These are phyloP conservation scores for Teunomyces pallodes DNA, from an alignment of 805 yeast genomes.

Conservation along the genomic window DNA sequence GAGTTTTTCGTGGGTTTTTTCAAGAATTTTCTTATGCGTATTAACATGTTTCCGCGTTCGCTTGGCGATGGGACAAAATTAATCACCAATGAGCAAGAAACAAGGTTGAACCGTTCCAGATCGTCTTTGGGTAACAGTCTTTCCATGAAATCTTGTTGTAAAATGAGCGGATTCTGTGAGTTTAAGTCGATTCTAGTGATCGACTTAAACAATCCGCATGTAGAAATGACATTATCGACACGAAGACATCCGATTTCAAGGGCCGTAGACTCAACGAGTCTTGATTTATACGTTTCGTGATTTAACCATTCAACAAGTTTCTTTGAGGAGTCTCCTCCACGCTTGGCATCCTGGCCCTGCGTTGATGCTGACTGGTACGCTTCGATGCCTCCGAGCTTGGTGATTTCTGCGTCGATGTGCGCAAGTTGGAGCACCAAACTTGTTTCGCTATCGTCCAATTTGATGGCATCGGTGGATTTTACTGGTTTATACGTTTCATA, in stretches of 20 bases:
- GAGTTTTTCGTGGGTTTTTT: slow-evolving; percentile 23
- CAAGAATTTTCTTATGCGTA: slow-evolving; percentile 56
- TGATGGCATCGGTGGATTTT: slow-evolving; percentile 10
- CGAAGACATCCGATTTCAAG: slow-evolving; percentile 85
- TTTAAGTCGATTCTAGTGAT: slow-evolving; percentile 74
- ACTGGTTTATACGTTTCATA: slow-evolving; percentile 5
- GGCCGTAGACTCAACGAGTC: slow-evolving; percentile 30
- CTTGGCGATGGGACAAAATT: slow-evolving; percentile 79
- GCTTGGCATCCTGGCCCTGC: slow-evolving; percentile 68
- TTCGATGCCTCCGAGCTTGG: slow-evolving; percentile 69
- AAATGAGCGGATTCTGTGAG: slow-evolving; percentile 70
- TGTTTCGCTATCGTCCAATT: slow-evolving; percentile 14
- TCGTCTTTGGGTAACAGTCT: slow-evolving; percentile 54
- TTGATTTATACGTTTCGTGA: slow-evolving; percentile 16
- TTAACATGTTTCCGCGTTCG: slow-evolving; percentile 76
- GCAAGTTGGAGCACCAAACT: slow-evolving; percentile 38
- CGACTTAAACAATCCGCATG: slow-evolving; percentile 47
- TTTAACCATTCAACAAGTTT: slow-evolving; percentile 71
- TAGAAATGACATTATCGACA: slow-evolving; percentile 64
- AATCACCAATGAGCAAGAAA: slow-evolving; percentile 83
- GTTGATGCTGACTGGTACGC: slow-evolving; percentile 84
- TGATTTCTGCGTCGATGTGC: slow-evolving; percentile 59
- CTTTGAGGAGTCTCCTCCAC: slow-evolving; percentile 94
- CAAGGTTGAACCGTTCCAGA: slow-evolving; percentile 53
- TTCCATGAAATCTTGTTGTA: slow-evolving; percentile 82